Evolutionary conservation across 2,329 filamentous ascomycete species (phyloP).

Genomic region (Drechslerella stenobrocha): DNA sequence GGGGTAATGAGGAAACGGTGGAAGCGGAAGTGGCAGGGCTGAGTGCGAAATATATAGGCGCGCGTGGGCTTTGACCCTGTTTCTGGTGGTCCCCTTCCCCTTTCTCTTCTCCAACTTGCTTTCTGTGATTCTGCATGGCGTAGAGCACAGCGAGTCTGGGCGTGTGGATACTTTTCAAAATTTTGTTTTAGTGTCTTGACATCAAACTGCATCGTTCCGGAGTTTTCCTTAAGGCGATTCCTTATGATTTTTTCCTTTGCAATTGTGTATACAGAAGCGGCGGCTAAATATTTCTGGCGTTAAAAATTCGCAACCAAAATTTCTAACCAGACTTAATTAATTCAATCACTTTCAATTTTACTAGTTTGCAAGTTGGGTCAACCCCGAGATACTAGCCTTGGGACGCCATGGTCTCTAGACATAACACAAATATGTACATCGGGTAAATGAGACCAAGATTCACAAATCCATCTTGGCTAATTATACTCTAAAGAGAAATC

Average conservation of each 20-base stretch:
- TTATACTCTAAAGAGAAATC: too few relatives aligned
- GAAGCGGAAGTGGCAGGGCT: not conserved
- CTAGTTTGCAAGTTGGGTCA: too few relatives aligned
- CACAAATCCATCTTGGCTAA: too few relatives aligned
- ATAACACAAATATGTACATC: too few relatives aligned
- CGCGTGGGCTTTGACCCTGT: not conserved
- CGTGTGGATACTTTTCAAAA: constrained; percentile 14
- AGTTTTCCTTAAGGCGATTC: constrained; percentile 21
- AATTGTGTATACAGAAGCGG: constrained; percentile 43
- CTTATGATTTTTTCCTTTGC: too few relatives aligned
- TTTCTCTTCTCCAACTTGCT: not conserved
- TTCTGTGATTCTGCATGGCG: constrained; percentile 3
- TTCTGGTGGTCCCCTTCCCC: not conserved
- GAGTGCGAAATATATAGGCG: too few relatives aligned
- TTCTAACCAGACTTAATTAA: too few relatives aligned
- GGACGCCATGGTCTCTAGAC: too few relatives aligned
- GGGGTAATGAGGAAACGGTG: constrained; percentile 13
- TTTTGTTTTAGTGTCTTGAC: constrained; percentile 3
- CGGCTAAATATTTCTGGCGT: constrained; percentile 31
- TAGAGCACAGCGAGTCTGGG: not conserved
- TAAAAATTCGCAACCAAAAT: too few relatives aligned
- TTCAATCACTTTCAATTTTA: too few relatives aligned
- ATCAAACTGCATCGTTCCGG: constrained; percentile 40
- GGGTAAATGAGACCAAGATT: too few relatives aligned
- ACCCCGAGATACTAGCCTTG: too few relatives aligned